These are phyloP conservation scores for Coniochaeta sp. DNA, from an alignment of 2,329 filamentous ascomycete species.

Conservation along the genomic window DNA sequence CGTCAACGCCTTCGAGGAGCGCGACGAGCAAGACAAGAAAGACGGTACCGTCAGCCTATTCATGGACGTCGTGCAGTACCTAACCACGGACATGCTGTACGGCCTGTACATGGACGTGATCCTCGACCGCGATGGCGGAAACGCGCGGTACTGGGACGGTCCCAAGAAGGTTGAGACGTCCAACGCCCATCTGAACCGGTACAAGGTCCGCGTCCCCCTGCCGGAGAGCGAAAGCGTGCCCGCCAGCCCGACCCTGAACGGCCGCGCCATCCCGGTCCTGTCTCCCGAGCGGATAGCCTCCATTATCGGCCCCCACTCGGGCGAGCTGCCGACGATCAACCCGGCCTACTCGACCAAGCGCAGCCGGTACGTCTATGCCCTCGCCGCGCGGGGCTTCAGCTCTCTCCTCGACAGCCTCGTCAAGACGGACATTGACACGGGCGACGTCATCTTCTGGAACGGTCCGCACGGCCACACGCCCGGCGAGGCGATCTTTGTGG, in stretches of 20 bases:
- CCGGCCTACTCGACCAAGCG: conserved; percentile 39
- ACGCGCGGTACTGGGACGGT: conserved; percentile 33
- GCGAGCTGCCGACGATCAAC: conserved; percentile 63
- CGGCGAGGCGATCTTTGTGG: conserved; percentile 62
- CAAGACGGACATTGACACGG: conserved; percentile 55
- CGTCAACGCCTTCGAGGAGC: conserved; percentile 68
- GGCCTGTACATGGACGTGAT: conserved; percentile 64
- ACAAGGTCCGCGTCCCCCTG: conserved; percentile 30
- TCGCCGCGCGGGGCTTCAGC: conserved; percentile 47
- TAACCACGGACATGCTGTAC: conserved; percentile 56
- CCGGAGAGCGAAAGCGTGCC: background rate
- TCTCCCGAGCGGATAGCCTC: conserved; percentile 26
- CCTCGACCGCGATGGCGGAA: conserved; percentile 40
- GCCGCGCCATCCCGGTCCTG: conserved; percentile 1
- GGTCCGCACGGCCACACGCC: conserved; percentile 53
- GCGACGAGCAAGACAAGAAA: conserved; percentile 18
- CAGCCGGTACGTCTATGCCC: conserved; percentile 54
- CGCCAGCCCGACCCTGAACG: background rate
- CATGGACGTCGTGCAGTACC: conserved; percentile 59
- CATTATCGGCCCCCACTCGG: conserved; percentile 44
- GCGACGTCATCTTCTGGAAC: conserved; percentile 48
- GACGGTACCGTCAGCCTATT: conserved; percentile 41
- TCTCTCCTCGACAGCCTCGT: conserved; percentile 54
- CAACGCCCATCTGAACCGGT: conserved; percentile 32
- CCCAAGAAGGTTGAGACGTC: conserved; percentile 27